Percentiles rank a stretch among this genome's conserved stretches.
Conservation (phyloP, 2,329 filamentous ascomycete species). For the Clarireedia homoeocarpa region DNA sequence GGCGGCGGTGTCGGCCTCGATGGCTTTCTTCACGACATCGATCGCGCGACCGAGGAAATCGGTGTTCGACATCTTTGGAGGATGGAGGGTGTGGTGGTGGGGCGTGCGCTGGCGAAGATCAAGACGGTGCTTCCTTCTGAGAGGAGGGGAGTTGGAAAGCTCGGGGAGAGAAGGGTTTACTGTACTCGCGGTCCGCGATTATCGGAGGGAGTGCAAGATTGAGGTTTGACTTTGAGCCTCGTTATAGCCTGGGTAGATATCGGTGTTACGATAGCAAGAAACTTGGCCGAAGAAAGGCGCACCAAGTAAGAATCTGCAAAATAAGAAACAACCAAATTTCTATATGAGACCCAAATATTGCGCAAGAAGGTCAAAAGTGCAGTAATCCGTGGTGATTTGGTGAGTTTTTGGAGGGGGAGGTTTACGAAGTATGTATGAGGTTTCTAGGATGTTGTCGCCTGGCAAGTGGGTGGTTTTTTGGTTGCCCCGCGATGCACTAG, state of each 20-base stretch:
- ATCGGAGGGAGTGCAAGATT: background rate
- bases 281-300: background rate
- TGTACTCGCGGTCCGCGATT: background rate
- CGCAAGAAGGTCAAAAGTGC: background rate
- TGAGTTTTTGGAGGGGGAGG: background rate
- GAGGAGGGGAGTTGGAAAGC: too few relatives aligned
- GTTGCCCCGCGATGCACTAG: slow-evolving; percentile 23
- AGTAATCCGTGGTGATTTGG: background rate
- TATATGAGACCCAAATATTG: background rate
- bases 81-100: slow-evolving; percentile 1
- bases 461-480: slow-evolving; percentile 3
- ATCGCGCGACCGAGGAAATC: slow-evolving; percentile 97
- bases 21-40: slow-evolving; percentile 93
- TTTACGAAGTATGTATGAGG: slow-evolving; percentile 4
- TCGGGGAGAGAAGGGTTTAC: too few relatives aligned
- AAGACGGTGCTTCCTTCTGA: too few relatives aligned
- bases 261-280: background rate
- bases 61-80: slow-evolving; percentile 73
- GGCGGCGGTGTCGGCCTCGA: slow-evolving; percentile 89
- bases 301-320: background rate
- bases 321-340: background rate
- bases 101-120: too few relatives aligned
- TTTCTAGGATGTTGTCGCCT: slow-evolving; percentile 14
- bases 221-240: background rate
- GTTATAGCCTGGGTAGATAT: background rate